Conservation (phyloP, 1,284 basidiomycete genomes). For the Boletus semigastroideus region DNA sequence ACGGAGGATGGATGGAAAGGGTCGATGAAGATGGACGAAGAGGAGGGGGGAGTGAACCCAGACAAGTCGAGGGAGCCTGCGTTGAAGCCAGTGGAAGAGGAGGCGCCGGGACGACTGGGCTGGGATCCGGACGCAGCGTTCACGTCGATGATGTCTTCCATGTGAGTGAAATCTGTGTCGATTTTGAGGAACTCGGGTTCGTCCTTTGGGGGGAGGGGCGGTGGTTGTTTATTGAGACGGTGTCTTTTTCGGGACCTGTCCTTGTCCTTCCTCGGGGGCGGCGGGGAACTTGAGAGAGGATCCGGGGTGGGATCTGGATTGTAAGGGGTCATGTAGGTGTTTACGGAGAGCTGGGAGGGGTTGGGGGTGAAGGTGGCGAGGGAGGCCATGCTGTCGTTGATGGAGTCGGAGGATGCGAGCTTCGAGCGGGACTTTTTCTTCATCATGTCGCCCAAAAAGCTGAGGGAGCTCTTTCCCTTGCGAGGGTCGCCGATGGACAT, state of each 20-base stretch:
- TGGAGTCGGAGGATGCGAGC: slow-evolving; percentile 29
- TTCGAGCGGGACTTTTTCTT: slow-evolving; percentile 35
- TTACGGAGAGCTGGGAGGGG: slow-evolving; percentile 26
- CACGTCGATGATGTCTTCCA: slow-evolving; percentile 81
- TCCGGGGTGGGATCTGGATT: slow-evolving; percentile 15
- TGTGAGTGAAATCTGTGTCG: slow-evolving; percentile 77
- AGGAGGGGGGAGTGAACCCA: slow-evolving; percentile 35
- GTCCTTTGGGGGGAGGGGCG: slow-evolving; percentile 19
- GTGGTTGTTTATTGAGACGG: slow-evolving; percentile 22
- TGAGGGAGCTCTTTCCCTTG: slow-evolving; percentile 35
- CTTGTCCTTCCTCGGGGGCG: slow-evolving; percentile 33
- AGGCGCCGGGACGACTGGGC: slow-evolving; percentile 12
- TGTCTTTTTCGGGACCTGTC: slow-evolving; percentile 14
- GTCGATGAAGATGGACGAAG: slow-evolving; percentile 42
- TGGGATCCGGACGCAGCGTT: slow-evolving; percentile 3
- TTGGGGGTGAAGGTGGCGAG: slow-evolving; percentile 22
- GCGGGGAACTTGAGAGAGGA: slow-evolving; percentile 23
- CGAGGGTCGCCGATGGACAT: slow-evolving; percentile 29
- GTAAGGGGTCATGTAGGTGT: slow-evolving; percentile 19
- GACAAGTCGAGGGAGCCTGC: slow-evolving; percentile 23
- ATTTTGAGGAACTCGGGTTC: slow-evolving; percentile 39
- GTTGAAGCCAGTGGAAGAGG: slow-evolving; percentile 22
- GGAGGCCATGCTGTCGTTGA: slow-evolving; percentile 18
- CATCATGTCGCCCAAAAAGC: slow-evolving; percentile 32
- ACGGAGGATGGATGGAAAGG: slow-evolving; percentile 41